Conservation (phyloP, 495 filamentous ascomycete genomes). For the Penicillium mononematosum region DNA sequence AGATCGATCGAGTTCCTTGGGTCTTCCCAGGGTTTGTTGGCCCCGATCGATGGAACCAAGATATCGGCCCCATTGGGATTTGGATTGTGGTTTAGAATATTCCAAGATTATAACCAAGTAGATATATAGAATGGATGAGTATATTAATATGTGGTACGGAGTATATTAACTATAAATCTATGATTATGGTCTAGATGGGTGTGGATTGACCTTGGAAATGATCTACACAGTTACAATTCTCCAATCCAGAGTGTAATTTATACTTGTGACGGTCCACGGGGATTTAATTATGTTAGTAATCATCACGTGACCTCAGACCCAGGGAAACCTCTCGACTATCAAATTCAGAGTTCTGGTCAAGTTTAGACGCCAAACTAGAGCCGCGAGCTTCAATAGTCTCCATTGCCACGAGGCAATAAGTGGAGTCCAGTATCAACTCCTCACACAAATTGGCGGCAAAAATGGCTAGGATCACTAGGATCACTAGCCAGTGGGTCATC, state of each 20-base stretch:
- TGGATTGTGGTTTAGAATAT: neutral
- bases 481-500: slow-evolving; percentile 36
- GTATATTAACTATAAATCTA: neutral
- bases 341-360: neutral
- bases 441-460: slow-evolving; percentile 17
- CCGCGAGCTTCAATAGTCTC: slow-evolving; percentile 10
- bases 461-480: slow-evolving; percentile 39
- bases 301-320: neutral
- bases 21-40: neutral
- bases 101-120: too few relatives aligned
- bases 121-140: neutral
- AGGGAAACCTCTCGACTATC: too few relatives aligned
- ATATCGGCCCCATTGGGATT: neutral
- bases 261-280: neutral
- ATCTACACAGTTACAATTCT: neutral
- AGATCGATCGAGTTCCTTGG: slow-evolving; percentile 15
- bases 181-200: neutral
- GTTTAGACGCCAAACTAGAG: neutral
- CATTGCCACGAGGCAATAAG: slow-evolving; percentile 9
- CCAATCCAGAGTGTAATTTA: neutral
- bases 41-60: neutral
- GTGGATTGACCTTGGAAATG: neutral
- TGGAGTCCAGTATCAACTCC: slow-evolving; percentile 9
- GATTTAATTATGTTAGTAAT: neutral
- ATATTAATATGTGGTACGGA: neutral